A percentile compares a stretch with the other conserved stretches of the same genome.
Evolutionary conservation across 2,329 filamentous ascomycete genomes (phyloP).

Genomic region (Colletotrichum kahawae): DNA sequence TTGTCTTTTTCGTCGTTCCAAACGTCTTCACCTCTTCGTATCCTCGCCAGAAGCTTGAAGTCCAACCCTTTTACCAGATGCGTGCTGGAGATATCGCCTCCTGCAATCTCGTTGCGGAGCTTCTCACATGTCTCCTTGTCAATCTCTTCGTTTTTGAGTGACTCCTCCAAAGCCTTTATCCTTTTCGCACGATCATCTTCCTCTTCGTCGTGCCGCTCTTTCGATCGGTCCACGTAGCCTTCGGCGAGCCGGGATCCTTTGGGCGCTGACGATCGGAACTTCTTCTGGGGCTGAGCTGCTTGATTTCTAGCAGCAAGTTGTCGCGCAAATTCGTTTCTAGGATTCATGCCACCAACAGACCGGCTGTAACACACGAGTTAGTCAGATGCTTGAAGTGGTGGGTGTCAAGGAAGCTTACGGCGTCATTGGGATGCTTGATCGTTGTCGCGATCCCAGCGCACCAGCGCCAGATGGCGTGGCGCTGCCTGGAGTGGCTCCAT

Average conservation of each 20-base stretch:
- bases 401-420: conserved; percentile 62
- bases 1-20: conserved; percentile 41
- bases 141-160: conserved; percentile 83
- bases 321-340: conserved; percentile 75
- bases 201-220: conserved; percentile 60
- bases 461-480: conserved; percentile 32
- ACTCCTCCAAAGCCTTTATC: conserved; percentile 80
- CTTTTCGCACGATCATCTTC: conserved; percentile 64
- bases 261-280: conserved; percentile 78
- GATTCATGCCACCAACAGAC: conserved; percentile 57
- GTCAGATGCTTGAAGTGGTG: not conserved
- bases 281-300: conserved; percentile 65
- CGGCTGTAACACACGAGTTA: conserved; percentile 55
- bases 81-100: conserved; percentile 80
- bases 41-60: conserved; percentile 75
- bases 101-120: conserved; percentile 76
- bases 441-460: conserved; percentile 77
- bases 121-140: conserved; percentile 80
- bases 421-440: conserved; percentile 90
- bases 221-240: conserved; percentile 85
- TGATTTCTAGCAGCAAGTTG: conserved; percentile 79
- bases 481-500: conserved; percentile 48
- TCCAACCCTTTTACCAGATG: conserved; percentile 94
- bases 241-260: conserved; percentile 81
- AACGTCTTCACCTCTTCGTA: conserved; percentile 73